Base-by-base conservation (phyloP, 2,329 filamentous ascomycete genomes). In the Aspergillus fischeri region DNA sequence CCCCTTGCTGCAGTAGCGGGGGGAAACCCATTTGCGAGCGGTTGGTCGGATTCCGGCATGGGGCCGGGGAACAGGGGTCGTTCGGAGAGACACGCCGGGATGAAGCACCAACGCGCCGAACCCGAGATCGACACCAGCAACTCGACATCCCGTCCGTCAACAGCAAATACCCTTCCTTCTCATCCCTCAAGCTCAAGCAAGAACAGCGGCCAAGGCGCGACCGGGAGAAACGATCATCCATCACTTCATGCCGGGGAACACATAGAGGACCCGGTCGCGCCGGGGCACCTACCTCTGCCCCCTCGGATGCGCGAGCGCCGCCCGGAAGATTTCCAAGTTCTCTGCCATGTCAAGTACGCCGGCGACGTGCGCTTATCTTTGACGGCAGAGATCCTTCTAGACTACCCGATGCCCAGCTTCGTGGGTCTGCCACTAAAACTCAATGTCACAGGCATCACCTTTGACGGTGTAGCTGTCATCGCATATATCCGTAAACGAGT, bases 341-440 rank as follows among this genome's bases (percentile, higher is more conserved):
- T 97, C 5, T 93, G 95, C 68, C 88, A 92, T 63, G 92, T 96
- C 59, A 87, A 86, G 55, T 99, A 99, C 74, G 85, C 88, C 2
- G 94, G 94, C 32, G 89, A 97, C 69, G 83, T 99, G 57, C 87
- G 87, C 63, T 83, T 99, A 56, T 91, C 92, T 60, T 81, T 99
- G 51, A 97, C 94, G 25, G 92, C 94, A 0, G 92, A 97, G 75
- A 96, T 99, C 45, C 80, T 97, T 32, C 86, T 99, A 35, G 94
- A 99, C 75, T 99, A 99, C 72, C 94, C 94, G 0, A 97, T 97
- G 91, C 92, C 92, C 44, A 96, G 91, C 77, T 99, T 99, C 69
- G 93, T 97, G 2, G 92, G 92, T 11, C 93, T 99, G 60, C 94
- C 94, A 1, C 83, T 99, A 49, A 93, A 94, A 73, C 81, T 99